Evolutionary conservation across 345 rosid species (phyloP), one percentile per base, ranked within the genome.

Genomic region (Physaria fendleri): DNA sequence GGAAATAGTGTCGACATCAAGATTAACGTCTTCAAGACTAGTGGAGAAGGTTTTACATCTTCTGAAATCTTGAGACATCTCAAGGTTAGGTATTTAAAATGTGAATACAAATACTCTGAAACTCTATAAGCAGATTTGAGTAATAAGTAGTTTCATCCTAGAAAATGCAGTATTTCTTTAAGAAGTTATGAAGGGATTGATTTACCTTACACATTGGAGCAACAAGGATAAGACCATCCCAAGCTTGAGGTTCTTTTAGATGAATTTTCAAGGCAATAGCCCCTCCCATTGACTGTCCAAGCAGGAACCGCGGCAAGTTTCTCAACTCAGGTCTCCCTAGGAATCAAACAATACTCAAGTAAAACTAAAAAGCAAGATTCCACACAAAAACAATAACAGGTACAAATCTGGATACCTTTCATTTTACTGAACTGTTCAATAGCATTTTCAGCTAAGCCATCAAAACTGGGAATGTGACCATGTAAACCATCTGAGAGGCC

Each of bases 261-360:
- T 85, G 93, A 64, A 62, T 82, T 74, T 88, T 92, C 59, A 92
- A 74, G 32, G 96, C 66, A 71, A 92, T 68, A 56, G 98, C 98
- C 76, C 98, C 98, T 64, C 98, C 98, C 96, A 85, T 88, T 55
- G 98, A 92, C 79, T 92, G 96, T 49, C 96, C 98, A 63, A 88
- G 39, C 44, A 92, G 10, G 76, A 85, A 92, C 71, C 72, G 55
- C 2, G 96, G 96, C 71, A 92, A 70, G 6, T 83, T 82, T 74
- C 66, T 78, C 51, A 84, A 16, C 59, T 85, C 96, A 46, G 90
- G 81, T 61, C 84, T 74, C 62, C 76, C 98, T 85, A 74, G 34
- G 22, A 71, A 42, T 28, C 59, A 64, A 11, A 69, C 37, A 10
- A 10, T 12, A 56, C 70, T 34, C 33, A 9, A 63, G 13, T 9